A percentile compares a stretch with the other conserved stretches of the same genome.
phyloP scores from a whole-genome alignment of 2,329 filamentous ascomycete species.

The Talaromyces piceae region DNA sequence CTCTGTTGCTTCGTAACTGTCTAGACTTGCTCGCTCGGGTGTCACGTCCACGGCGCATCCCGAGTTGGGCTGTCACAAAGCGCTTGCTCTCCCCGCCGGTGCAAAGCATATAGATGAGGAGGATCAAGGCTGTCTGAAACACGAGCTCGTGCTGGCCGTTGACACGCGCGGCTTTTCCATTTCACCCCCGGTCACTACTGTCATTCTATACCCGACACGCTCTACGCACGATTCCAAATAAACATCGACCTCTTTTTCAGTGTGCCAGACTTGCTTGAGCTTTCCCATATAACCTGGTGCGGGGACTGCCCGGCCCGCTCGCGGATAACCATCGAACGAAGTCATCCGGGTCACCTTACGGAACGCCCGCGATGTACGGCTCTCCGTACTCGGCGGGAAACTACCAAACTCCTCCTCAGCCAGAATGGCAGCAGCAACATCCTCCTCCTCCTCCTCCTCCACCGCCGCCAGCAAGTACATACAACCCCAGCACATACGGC shows the following conservation, averaged over 20 bases:
- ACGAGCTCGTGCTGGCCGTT: background rate
- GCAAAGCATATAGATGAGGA: background rate
- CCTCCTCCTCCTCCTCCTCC: conserved; percentile 11
- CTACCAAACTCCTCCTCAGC: conserved; percentile 23
- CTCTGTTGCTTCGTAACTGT: background rate
- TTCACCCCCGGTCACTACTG: background rate
- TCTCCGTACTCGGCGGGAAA: conserved; percentile 16
- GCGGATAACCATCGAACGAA: background rate
- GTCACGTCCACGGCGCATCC: background rate
- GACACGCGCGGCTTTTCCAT: background rate
- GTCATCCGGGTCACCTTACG: background rate
- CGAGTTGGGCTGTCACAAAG: background rate
- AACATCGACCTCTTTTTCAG: background rate
- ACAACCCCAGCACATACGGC: conserved; percentile 30
- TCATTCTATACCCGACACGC: background rate
- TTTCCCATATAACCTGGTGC: background rate
- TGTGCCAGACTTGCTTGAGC: background rate
- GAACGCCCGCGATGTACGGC: conserved; percentile 26
- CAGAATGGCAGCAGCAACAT: conserved; percentile 28
- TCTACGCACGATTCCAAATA: background rate
- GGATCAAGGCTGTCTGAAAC: background rate
- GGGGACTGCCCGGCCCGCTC: background rate
- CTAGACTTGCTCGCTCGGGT: background rate
- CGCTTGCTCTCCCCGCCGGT: background rate
- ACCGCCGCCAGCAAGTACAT: conserved; percentile 14